Evolutionary conservation across 2,329 filamentous ascomycete genomes (phyloP).

Genomic region (Colletotrichum viniferum): DNA sequence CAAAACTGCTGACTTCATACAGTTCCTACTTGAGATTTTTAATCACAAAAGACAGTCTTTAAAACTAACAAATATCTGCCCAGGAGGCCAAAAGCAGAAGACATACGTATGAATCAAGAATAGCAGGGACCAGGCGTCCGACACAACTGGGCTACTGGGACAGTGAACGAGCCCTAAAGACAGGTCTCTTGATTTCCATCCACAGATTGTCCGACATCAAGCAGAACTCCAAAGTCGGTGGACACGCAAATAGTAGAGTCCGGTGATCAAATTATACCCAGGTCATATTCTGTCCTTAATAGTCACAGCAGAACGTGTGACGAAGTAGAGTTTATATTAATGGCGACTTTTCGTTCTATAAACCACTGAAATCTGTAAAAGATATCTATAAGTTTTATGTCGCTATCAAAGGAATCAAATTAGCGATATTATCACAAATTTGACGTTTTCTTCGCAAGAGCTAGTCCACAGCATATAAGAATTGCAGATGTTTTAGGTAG

Average conservation of each 20-base stretch:
- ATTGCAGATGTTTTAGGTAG: rapidly evolving
- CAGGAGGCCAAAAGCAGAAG: not conserved
- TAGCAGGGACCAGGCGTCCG: rapidly evolving
- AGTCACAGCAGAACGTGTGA: not conserved
- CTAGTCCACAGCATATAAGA: too few relatives aligned
- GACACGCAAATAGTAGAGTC: not conserved
- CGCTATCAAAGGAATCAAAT: too few relatives aligned
- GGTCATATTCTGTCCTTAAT: not conserved
- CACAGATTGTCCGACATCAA: not conserved
- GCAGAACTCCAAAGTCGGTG: rapidly evolving
- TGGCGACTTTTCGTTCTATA: rapidly evolving
- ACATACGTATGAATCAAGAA: not conserved
- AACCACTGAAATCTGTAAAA: not conserved
- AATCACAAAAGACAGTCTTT: not conserved
- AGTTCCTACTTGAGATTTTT: not conserved
- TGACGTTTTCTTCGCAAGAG: too few relatives aligned
- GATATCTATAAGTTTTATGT: rapidly evolving
- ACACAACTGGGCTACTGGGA: rapidly evolving
- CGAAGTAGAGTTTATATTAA: not conserved
- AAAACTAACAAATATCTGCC: not conserved
- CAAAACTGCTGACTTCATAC: not conserved
- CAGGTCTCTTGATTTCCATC: not conserved
- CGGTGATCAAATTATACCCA: too few relatives aligned
- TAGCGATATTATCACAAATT: not conserved
- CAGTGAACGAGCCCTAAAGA: not conserved